Base-by-base conservation (phyloP, 2,329 filamentous ascomycete species). In the Clarireedia homoeocarpa region DNA sequence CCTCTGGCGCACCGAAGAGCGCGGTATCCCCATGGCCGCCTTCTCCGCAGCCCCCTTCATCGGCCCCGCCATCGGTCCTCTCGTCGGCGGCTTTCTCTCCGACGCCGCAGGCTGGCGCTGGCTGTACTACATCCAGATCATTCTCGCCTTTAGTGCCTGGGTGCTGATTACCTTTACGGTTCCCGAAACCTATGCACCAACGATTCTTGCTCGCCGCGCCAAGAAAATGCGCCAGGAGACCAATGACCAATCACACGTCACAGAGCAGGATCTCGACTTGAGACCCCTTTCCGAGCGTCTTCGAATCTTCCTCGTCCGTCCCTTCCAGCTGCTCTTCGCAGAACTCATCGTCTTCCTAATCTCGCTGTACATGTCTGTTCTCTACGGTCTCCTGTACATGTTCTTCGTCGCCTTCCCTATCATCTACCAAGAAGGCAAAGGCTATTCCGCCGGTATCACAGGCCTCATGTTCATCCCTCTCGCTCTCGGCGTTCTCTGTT, bases 401-500 rank as follows among this genome's bases (percentile, higher is more conserved):
- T 78, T 78, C 65, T 78, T 67, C 48, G 62, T 68, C 2, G 64
- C 65, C 57, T 87, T 74, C 66, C 80, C 82, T 34, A 81, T 85
- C 63, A 76, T 96, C 57, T 96, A 87, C 73, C 66, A 69, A 58
- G 76, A 83, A 70, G 86, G 88, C 58, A 95, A 95, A 72, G 87
- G 87, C 2, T 95, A 86, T 71, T 82, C 78, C 3, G 79, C 88
- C 27, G 80, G 86, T 38, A 84, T 75, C 27, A 91, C 89, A 0
- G 90, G 89, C 48, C 77, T 95, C 7, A 92, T 94, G 86, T 95
- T 95, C 71, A 91, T 94, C 60, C 89, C 89, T 1, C 70, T 94
- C 47, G 88, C 89, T 6, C 73, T 94, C 17, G 89, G 89, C 51
- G 88, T 94, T 15, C 17, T 92, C 1, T 58, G 73, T 44, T 87